Conservation (phyloP, 441 rosid genomes). For the Populus hybrid region DNA sequence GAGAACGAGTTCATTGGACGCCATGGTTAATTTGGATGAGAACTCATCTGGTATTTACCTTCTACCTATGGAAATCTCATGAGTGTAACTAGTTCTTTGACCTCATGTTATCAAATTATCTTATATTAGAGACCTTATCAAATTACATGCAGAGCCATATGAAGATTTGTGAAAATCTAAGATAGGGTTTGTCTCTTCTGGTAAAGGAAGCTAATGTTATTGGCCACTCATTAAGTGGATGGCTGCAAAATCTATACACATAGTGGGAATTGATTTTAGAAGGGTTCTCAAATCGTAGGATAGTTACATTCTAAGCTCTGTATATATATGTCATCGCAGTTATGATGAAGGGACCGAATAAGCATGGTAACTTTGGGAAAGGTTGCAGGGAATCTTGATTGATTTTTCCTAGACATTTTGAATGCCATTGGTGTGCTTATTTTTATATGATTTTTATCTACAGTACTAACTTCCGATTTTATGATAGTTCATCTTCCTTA, state of each 20-base stretch:
- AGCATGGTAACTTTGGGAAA: neutral
- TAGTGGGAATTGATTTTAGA: neutral
- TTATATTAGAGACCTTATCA: too few species aligned
- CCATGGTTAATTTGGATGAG: too few species aligned
- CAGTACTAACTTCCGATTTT: too few species aligned
- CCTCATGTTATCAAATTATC: too few species aligned
- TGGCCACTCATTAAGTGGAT: neutral
- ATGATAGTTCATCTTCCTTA: too few species aligned
- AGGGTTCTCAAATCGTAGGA: neutral
- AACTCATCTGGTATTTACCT: too few species aligned
- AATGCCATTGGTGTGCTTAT: neutral
- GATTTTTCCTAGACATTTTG: neutral
- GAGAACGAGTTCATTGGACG: too few species aligned
- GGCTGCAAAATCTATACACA: neutral
- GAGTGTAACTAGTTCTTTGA: too few species aligned
- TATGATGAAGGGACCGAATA: neutral
- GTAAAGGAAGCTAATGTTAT: neutral
- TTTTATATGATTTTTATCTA: neutral
- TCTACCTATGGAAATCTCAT: too few species aligned
- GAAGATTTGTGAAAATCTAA: neutral
- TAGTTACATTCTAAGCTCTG: neutral
- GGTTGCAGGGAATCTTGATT: neutral
- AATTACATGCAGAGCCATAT: too few species aligned
- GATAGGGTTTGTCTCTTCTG: neutral
- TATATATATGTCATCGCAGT: too few species aligned